These are phyloP conservation scores for Rubia balearica DNA, from an alignment of 305 asterid genomes.

Conservation along the genomic window DNA sequence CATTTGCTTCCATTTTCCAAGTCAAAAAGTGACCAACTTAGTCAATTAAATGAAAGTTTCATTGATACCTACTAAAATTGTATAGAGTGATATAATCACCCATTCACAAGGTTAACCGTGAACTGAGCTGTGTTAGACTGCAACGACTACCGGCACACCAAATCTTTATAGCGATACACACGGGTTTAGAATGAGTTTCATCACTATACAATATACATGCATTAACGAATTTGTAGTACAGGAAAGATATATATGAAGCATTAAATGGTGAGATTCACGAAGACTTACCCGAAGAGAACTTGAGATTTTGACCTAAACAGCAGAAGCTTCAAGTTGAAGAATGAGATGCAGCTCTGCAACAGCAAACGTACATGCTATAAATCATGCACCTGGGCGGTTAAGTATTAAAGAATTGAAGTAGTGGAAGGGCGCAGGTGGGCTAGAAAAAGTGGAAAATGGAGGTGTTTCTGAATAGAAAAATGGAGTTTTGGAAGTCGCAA, in stretches of 20 bases:
- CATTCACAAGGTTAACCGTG: too few relatives aligned
- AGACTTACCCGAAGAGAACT: not conserved
- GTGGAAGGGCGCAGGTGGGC: not conserved
- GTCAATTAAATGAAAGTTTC: not conserved
- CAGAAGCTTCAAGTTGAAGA: not conserved
- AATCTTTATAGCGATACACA: too few relatives aligned
- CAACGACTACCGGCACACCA: too few relatives aligned
- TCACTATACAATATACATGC: too few relatives aligned
- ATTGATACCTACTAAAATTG: too few relatives aligned
- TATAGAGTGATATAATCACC: too few relatives aligned
- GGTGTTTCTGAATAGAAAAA: constrained; percentile 11
- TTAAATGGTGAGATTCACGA: not conserved
- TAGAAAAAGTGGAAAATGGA: constrained; percentile 4
- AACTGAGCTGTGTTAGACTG: too few relatives aligned
- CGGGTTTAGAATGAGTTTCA: too few relatives aligned
- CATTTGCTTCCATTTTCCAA: not conserved
- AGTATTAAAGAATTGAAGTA: not conserved
- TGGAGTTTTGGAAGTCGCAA: constrained; percentile 11
- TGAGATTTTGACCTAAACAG: not conserved
- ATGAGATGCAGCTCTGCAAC: not conserved
- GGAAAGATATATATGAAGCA: too few relatives aligned
- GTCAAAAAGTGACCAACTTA: not conserved
- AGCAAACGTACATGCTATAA: not conserved
- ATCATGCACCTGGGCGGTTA: not conserved
- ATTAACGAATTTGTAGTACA: too few relatives aligned